These are phyloP conservation scores for Trichoderma atrobrunneum DNA, from an alignment of 2,329 filamentous ascomycete genomes.

Conservation along the genomic window DNA sequence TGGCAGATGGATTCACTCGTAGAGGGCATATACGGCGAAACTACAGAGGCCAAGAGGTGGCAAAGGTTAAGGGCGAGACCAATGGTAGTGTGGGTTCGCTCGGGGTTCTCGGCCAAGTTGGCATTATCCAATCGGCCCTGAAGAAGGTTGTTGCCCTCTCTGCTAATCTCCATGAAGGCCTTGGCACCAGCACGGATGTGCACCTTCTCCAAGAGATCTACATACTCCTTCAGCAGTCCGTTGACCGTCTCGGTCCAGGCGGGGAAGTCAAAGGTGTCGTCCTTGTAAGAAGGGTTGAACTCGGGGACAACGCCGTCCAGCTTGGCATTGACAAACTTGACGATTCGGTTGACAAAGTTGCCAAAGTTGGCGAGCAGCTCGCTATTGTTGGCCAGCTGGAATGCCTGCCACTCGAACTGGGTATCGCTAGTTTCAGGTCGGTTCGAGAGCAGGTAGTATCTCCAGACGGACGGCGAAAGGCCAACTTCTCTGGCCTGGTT, in stretches of 20 bases:
- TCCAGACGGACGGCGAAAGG: slow-evolving; percentile 82
- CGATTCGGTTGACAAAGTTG: slow-evolving; percentile 70
- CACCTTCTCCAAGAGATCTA: slow-evolving; percentile 65
- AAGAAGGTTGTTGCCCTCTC: slow-evolving; percentile 49
- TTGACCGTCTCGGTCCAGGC: slow-evolving; percentile 42
- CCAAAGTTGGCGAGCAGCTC: slow-evolving; percentile 76
- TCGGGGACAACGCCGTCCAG: slow-evolving; percentile 69
- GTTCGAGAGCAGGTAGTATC: slow-evolving; percentile 84
- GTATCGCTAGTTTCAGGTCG: slow-evolving; percentile 83
- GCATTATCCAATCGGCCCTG: slow-evolving; percentile 56
- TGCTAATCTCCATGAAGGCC: slow-evolving; percentile 65
- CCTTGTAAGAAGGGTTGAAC: slow-evolving; percentile 52
- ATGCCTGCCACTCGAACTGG: slow-evolving; percentile 84
- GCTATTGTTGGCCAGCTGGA: slow-evolving; percentile 83
- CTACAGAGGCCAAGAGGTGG: slow-evolving; percentile 73
- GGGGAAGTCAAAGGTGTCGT: slow-evolving; percentile 48
- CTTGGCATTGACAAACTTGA: slow-evolving; percentile 76
- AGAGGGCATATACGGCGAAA: slow-evolving; percentile 82
- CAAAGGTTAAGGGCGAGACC: slow-evolving; percentile 81
- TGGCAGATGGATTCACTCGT: slow-evolving; percentile 71
- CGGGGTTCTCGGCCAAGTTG: slow-evolving; percentile 53
- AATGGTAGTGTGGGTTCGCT: slow-evolving; percentile 57
- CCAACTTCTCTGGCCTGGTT: slow-evolving; percentile 86
- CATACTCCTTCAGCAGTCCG: slow-evolving; percentile 62
- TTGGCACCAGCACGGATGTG: slow-evolving; percentile 66